Evolutionary conservation across 208 protist genomes (phyloP).

Genomic region (Phytomonas sp.): DNA sequence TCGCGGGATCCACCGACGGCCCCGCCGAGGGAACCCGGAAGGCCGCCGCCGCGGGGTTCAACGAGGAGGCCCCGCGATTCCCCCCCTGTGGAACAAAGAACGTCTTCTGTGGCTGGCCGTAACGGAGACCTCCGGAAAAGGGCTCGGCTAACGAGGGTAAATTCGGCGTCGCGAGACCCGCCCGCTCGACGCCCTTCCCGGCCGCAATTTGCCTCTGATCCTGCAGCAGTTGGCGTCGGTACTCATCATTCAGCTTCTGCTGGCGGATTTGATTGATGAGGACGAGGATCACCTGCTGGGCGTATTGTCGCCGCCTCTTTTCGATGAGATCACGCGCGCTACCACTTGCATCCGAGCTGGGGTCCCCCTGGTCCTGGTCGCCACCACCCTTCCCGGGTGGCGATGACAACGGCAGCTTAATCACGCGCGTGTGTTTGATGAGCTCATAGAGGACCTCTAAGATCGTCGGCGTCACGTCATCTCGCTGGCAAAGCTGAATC

Average conservation of each 20-base stretch:
- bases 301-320: constrained; percentile 38
- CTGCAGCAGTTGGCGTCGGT: constrained; percentile 9
- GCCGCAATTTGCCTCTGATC: neutral
- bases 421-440: constrained; percentile 41
- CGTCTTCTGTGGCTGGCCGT: no score
- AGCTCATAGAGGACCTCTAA: constrained; percentile 53
- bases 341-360: neutral
- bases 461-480: constrained; percentile 28
- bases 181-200: no score
- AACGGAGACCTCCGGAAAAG: no score
- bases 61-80: no score
- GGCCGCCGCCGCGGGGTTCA: no score
- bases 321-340: neutral
- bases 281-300: constrained; percentile 52
- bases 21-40: no score
- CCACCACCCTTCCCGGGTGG: constrained; percentile 7
- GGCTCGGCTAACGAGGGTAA: neutral
- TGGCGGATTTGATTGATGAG: constrained; percentile 47
- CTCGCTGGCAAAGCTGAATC: constrained; percentile 22
- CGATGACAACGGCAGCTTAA: no score
- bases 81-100: no score
- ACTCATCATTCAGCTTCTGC: constrained; percentile 39
- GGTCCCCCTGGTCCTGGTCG: neutral
- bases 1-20: no score
- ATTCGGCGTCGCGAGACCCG: neutral